Conservation (phyloP, 2,329 filamentous ascomycete species). For the Pezicula radicicola region DNA sequence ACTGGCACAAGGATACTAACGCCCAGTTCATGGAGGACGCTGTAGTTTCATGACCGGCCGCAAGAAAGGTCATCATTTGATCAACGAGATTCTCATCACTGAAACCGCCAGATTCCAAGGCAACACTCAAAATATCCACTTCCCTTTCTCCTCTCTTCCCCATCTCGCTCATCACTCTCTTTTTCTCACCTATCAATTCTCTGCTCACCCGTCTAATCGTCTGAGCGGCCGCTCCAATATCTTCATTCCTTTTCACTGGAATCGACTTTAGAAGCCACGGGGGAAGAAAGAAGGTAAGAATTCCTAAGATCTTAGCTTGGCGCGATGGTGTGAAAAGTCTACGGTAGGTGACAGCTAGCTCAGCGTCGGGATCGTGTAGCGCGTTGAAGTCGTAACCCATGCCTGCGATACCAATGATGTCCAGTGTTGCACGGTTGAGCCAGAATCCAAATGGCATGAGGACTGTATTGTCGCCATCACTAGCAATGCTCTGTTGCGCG, state of each 20-base stretch:
- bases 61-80: conserved; percentile 87
- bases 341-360: conserved; percentile 56
- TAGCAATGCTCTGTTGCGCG: conserved; percentile 27
- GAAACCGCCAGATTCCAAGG: conserved; percentile 74
- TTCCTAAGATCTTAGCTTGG: conserved; percentile 50
- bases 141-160: conserved; percentile 47
- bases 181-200: conserved; percentile 67
- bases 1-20: conserved; percentile 61
- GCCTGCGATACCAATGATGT: conserved; percentile 72
- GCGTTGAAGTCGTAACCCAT: conserved; percentile 69
- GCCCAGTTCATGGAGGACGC: conserved; percentile 73
- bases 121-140: conserved; percentile 77
- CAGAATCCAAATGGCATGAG: conserved; percentile 58
- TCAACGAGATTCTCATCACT: conserved; percentile 77
- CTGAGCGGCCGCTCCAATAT: conserved; percentile 51
- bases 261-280: conserved; percentile 57
- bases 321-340: conserved; percentile 50
- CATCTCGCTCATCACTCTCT: conserved; percentile 44
- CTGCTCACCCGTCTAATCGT: conserved; percentile 64
- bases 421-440: conserved; percentile 66
- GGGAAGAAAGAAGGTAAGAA: conserved; percentile 62
- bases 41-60: conserved; percentile 79
- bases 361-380: conserved; percentile 56
- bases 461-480: conserved; percentile 28
- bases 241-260: conserved; percentile 67